A percentile compares a stretch with the other conserved stretches of the same genome.
These are phyloP conservation scores for Diospyros kaki DNA, from an alignment of 148 eudicot species.

Conservation along the genomic window DNA sequence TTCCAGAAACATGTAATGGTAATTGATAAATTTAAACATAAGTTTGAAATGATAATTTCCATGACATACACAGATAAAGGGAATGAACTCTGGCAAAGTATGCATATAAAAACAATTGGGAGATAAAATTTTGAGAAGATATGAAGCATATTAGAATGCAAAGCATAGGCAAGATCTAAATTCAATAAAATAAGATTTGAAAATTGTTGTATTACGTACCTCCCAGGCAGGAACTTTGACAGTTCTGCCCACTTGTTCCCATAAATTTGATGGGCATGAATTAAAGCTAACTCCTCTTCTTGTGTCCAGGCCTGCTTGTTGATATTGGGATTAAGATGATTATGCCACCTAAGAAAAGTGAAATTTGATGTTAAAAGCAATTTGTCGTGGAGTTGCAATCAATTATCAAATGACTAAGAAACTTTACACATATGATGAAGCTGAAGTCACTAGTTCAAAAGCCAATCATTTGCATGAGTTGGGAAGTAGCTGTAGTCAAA, in stretches of 20 bases:
- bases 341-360: conserved; percentile 74
- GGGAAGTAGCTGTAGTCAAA: not conserved
- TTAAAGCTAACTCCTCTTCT: conserved; percentile 81
- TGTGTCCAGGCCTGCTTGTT: conserved; percentile 98
- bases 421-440: conserved; percentile 10
- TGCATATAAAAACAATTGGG: not conserved
- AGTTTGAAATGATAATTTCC: not conserved
- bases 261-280: conserved; percentile 77
- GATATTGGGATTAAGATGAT: conserved; percentile 93
- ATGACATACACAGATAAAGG: not conserved
- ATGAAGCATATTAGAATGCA: not conserved
- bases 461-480: conserved; percentile 1
- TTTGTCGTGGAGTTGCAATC: conserved; percentile 6
- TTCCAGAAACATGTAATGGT: conserved; percentile 14
- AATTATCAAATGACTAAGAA: not conserved
- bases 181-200: not conserved
- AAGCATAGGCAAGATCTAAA: not conserved
- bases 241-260: conserved; percentile 99
- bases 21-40: not conserved
- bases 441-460: conserved; percentile 6
- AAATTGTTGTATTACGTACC: conserved; percentile 33
- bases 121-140: not conserved
- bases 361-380: conserved; percentile 9
- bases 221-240: conserved; percentile 82
- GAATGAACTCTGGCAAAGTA: not conserved